These are phyloP conservation scores for Coemansia sp. DNA, from an alignment of 192 early-diverging fungal species.

Conservation along the genomic window DNA sequence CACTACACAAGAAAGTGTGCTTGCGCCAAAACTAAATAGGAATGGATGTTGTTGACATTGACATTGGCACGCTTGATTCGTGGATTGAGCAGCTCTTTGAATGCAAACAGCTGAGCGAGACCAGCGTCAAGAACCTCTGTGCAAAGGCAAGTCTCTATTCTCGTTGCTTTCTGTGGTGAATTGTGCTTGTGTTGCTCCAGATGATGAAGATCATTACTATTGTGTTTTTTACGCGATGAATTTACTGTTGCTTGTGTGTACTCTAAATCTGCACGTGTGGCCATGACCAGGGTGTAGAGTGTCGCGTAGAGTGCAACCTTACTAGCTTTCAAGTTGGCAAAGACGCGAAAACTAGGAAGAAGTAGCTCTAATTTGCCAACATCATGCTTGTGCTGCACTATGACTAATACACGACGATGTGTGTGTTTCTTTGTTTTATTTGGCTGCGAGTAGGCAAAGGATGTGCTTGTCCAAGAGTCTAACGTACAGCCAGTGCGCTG, in stretches of 20 bases:
- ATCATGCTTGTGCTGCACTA: background rate
- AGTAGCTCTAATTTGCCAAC: no score
- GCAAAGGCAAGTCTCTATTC: constrained; percentile 75
- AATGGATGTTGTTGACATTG: constrained; percentile 56
- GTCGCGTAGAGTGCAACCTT: no score
- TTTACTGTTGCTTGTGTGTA: background rate
- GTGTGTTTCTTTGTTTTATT: background rate
- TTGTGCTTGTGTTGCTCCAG: constrained; percentile 13
- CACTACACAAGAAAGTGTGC: constrained; percentile 1
- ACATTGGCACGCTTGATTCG: constrained; percentile 86
- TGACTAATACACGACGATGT: background rate
- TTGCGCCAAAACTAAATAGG: constrained; percentile 9
- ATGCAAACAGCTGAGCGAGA: constrained; percentile 94
- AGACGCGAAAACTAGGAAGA: no score
- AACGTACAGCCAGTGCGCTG: constrained; percentile 98
- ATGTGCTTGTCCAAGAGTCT: constrained; percentile 92
- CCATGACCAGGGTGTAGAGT: background rate
- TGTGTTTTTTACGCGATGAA: background rate
- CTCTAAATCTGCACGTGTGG: background rate
- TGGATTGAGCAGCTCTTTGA: constrained; percentile 90
- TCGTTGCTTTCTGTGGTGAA: background rate
- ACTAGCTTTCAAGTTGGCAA: background rate
- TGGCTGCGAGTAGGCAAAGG: constrained; percentile 71
- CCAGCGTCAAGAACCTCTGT: constrained; percentile 93
- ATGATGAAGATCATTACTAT: constrained; percentile 14